Conservation (phyloP, 2,329 filamentous ascomycete species). For the Penicillium sp. region DNA sequence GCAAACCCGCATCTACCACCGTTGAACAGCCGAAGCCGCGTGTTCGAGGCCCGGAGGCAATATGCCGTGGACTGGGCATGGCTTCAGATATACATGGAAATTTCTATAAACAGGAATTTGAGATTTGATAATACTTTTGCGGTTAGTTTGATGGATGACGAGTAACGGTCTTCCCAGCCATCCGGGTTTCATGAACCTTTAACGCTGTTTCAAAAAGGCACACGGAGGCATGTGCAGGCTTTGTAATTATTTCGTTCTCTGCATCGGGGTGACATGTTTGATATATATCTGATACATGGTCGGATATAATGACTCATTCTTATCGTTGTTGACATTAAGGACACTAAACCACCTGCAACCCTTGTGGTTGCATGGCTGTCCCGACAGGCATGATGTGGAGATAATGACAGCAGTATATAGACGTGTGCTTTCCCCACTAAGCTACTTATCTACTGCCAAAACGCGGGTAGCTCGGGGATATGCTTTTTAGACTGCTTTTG, state of each 20-base stretch:
- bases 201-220: too few species aligned
- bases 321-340: not conserved
- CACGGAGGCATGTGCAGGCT: too few species aligned
- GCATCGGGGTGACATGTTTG: too few species aligned
- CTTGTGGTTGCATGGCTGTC: not conserved
- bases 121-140: not conserved
- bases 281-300: too few species aligned
- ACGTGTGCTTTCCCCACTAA: not conserved
- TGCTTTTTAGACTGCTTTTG: not conserved
- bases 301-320: too few species aligned
- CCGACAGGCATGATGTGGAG: not conserved
- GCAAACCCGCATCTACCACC: not conserved
- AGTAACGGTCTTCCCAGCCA: not conserved
- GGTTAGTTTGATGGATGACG: not conserved
- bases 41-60: not conserved
- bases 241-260: too few species aligned
- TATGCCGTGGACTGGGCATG: not conserved
- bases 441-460: not conserved
- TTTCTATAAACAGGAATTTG: not conserved
- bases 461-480: not conserved
- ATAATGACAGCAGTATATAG: not conserved
- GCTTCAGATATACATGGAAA: not conserved
- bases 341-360: not conserved
- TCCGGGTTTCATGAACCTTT: not conserved
- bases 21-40: not conserved